These are phyloP conservation scores for Hypoxylon sp. DNA, from an alignment of 2,329 filamentous ascomycete genomes.

Conservation along the genomic window DNA sequence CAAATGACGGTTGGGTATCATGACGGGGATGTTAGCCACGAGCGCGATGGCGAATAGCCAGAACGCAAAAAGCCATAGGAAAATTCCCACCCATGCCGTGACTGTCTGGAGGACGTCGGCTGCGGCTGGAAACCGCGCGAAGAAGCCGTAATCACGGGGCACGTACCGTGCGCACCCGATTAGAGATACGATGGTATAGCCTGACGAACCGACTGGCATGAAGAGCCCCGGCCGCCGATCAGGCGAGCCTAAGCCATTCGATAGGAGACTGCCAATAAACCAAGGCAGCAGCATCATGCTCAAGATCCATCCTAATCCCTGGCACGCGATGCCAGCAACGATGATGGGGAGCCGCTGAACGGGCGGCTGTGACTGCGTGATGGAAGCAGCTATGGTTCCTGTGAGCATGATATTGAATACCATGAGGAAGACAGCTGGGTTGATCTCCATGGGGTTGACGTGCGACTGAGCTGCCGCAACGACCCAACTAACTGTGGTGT, in stretches of 20 bases:
- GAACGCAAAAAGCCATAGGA: slow-evolving; percentile 36
- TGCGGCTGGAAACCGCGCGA: slow-evolving; percentile 23
- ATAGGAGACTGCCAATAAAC: slow-evolving; percentile 71
- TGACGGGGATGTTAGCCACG: slow-evolving; percentile 19
- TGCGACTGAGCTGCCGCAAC: slow-evolving; percentile 66
- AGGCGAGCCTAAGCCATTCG: slow-evolving; percentile 62
- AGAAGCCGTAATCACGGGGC: slow-evolving; percentile 34
- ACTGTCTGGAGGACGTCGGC: slow-evolving; percentile 26
- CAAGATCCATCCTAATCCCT: slow-evolving; percentile 71
- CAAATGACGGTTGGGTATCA: background rate
- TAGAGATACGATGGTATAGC: slow-evolving; percentile 35
- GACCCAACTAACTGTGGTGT: slow-evolving; percentile 69
- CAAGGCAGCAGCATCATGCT: slow-evolving; percentile 71
- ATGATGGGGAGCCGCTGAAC: slow-evolving; percentile 66
- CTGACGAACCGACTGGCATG: slow-evolving; percentile 65
- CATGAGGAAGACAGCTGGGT: slow-evolving; percentile 72
- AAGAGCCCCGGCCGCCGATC: slow-evolving; percentile 72
- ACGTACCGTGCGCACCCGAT: slow-evolving; percentile 36
- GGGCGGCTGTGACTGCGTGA: slow-evolving; percentile 63
- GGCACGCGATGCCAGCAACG: slow-evolving; percentile 68
- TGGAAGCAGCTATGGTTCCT: slow-evolving; percentile 69
- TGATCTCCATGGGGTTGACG: slow-evolving; percentile 64
- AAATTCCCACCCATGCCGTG: slow-evolving; percentile 30
- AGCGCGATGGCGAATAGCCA: slow-evolving; percentile 39
- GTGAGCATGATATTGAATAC: slow-evolving; percentile 74